Base-by-base conservation (phyloP, 139 green algal genomes). In the Prasinococcaceae sp. region DNA sequence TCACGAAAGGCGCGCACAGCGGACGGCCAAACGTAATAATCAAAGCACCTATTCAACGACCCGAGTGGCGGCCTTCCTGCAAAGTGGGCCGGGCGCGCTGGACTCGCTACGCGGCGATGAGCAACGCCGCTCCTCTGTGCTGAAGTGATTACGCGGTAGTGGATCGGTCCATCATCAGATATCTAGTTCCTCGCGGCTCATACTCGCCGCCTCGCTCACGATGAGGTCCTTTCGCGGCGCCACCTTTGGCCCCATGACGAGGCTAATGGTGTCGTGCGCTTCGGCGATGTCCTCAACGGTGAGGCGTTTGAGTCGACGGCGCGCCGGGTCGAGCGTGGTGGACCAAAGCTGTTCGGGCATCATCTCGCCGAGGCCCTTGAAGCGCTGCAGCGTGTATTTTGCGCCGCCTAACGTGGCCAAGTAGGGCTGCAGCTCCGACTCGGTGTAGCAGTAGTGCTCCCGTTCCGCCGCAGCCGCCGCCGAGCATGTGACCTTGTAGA, bases 281-380 rank as follows among this genome's bases (percentile, higher is more conserved):
- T 82, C 77, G 4, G 66, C 79, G n/a, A 73, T 82, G 64, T 98
- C 90, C 17, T 76, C 67, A 32, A 76, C 58, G 2, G 70, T 85
- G 10, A 88, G 52, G 12, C 67, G 65, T 47, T 68, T 65, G 51
- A 92, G 65, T 14, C 48, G 81, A 47, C 88, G 70, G 0, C 51
- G 78, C 4, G 54, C 61, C 0, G 92, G 92, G 75, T 97, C 78
- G 22, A 99, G 58, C 1, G 92, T 99, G 1, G 92, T 99, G 6
- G 75, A 48, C 92, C 89, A 97, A 32, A 99, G 81, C 78, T 97
- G 86, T 64, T 90, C 60, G 8, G 92, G 87, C 88, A 95, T 96
- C 92, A 99, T 99, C 77, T 99, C 92, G 2, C 90, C 90, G 43
- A 97, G 69, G 12, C 88, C 60, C 43, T 68, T 71, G 50, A 68